These are phyloP conservation scores for Chaetomium olivaceum DNA, from an alignment of 2,329 filamentous ascomycete species.

Conservation along the genomic window DNA sequence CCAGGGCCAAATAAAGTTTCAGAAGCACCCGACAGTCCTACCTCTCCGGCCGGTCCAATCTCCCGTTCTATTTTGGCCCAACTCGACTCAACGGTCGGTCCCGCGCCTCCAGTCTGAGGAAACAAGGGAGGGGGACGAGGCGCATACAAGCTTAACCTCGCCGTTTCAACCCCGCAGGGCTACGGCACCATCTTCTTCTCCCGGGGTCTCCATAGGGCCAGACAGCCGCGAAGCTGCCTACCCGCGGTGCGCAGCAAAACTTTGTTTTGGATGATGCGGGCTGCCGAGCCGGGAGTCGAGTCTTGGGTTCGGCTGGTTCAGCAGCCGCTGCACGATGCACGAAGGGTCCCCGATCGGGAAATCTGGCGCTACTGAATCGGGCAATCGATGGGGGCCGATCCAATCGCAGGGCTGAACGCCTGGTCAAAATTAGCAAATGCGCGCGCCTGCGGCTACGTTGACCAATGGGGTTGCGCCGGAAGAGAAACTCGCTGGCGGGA, in stretches of 20 bases:
- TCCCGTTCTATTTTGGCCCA: conserved; percentile 3
- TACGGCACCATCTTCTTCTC: neutral
- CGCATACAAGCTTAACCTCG: neutral
- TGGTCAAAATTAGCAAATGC: neutral
- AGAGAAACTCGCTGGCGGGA: neutral
- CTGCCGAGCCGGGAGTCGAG: neutral
- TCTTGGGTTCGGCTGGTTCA: conserved; percentile 8
- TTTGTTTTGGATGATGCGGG: neutral
- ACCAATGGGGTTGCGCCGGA: neutral
- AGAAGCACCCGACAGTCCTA: neutral
- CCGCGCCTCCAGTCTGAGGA: neutral
- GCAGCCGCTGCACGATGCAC: conserved; percentile 24
- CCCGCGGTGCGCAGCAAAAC: neutral
- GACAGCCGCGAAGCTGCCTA: neutral
- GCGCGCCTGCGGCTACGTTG: neutral
- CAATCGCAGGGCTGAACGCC: neutral
- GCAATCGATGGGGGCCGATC: neutral
- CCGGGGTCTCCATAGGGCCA: neutral
- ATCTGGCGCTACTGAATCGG: neutral
- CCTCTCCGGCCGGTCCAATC: neutral
- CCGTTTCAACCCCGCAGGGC: conserved; percentile 2
- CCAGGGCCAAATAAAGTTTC: neutral
- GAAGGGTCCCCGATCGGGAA: neutral
- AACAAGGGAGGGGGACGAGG: neutral
- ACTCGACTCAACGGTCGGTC: neutral